Base-by-base conservation (phyloP, 805 yeast species). In the Ogataea dorogensis region DNA sequence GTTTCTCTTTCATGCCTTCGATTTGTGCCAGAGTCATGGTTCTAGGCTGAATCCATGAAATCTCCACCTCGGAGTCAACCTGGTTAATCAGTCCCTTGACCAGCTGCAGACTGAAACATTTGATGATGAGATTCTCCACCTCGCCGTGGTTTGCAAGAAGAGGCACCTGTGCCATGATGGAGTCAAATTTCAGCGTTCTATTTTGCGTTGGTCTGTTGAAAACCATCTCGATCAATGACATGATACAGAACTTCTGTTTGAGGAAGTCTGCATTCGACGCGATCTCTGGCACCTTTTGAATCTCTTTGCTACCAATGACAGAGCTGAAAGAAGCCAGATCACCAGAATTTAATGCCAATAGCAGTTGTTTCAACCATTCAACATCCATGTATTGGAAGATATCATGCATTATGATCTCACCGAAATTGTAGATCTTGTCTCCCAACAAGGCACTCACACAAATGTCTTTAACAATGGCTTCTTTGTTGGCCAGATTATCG, bases 21-120 rank as follows among this genome's bases (percentile, higher is more conserved):
- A 91, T 83, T 68, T 93, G 98, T 28, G 75, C 76, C 45, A 69
- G 70, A 54, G 86, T 86, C 73, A 93, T 81, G 37, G 88, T 86
- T 54, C 98, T 75, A 41, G 98, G 98, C 69, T 93, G 98, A 44
- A 91, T 81, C 98, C 98, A 93, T 17, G 84, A 79, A 31, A 93
- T 79, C 21, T 82, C 79, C 38, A 93, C 84, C 10, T 81, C 67
- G 59, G 81, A 77, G 32, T 77, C 75, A 27, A 88, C 86, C 65
- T 93, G 95, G 59, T 93, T 95, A 50, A 93, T 91, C 33, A 76
- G 71, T n/a, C 98, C 98, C 60, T 79, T 78, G 54, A 93, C 73
- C 48, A 93, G 71, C 12, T 85, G 86, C 39, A 93, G 67, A 46
- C 93, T 79, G 45, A 93, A 77, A 24, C 96, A 89, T 65, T 86